Evolutionary conservation across 768 basidiomycete species (phyloP).

Genomic region (Suillus alpinus): DNA sequence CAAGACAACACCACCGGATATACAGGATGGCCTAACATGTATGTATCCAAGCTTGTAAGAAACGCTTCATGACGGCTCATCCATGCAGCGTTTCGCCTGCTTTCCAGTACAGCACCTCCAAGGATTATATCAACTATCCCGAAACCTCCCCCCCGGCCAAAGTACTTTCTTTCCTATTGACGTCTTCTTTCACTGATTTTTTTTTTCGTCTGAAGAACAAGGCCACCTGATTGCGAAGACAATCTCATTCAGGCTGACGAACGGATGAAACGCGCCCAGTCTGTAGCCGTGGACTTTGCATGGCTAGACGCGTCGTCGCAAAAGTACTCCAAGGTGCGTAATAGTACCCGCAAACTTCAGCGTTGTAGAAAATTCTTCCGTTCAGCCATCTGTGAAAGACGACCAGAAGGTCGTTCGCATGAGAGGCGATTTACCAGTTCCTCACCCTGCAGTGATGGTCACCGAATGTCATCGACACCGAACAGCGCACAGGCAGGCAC

Average conservation of each 20-base stretch:
- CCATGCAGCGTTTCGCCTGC: constrained; percentile 45
- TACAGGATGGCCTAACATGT: constrained; percentile 1
- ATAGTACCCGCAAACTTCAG: background rate
- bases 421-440: background rate
- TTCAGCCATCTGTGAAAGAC: constrained; percentile 11
- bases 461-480: constrained; percentile 16
- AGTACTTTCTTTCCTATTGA: constrained; percentile 29
- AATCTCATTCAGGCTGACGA: constrained; percentile 38
- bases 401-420: constrained; percentile 12
- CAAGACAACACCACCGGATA: background rate
- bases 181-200: background rate
- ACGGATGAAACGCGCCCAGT: constrained; percentile 38
- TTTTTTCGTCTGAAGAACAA: constrained; percentile 32
- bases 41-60: background rate
- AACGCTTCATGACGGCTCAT: background rate
- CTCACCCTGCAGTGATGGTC: constrained; percentile 22
- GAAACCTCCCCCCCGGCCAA: constrained; percentile 38
- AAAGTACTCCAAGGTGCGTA: constrained; percentile 17
- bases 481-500: background rate
- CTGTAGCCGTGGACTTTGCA: constrained; percentile 39
- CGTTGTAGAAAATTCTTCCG: background rate
- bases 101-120: constrained; percentile 36
- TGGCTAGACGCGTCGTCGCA: constrained; percentile 26
- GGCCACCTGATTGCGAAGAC: constrained; percentile 52
- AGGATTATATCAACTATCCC: constrained; percentile 42